Conservation (phyloP, 1,284 basidiomycete genomes). For the Stygiomarasmius scandens region DNA sequence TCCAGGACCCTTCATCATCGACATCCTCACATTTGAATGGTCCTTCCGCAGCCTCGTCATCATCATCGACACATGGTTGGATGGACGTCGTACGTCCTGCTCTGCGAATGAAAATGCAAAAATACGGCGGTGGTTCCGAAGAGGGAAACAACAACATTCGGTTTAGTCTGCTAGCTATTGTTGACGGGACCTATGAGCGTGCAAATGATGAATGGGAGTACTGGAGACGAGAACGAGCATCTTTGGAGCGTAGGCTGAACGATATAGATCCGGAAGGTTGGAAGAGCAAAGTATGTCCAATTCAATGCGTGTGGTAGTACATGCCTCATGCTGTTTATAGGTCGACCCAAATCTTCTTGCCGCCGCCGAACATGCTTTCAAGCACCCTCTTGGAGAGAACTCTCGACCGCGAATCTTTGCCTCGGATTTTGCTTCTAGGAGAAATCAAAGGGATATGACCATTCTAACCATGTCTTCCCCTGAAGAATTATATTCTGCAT, state of each 20-base stretch:
- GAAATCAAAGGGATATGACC: slow-evolving; percentile 44
- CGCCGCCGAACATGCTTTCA: slow-evolving; percentile 20
- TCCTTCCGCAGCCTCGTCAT: slow-evolving; percentile 23
- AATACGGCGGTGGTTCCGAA: slow-evolving; percentile 46
- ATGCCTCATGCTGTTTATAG: slow-evolving; percentile 26
- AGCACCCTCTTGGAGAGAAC: not conserved
- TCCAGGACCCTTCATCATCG: not conserved
- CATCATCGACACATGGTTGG: slow-evolving; percentile 37
- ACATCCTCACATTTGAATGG: not conserved
- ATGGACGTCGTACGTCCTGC: slow-evolving; percentile 63
- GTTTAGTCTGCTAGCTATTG: slow-evolving; percentile 63
- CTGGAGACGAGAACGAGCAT: slow-evolving; percentile 47
- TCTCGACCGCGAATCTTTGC: slow-evolving; percentile 34
- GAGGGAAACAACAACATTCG: slow-evolving; percentile 46
- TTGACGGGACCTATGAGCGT: slow-evolving; percentile 50
- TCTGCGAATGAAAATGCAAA: slow-evolving; percentile 61
- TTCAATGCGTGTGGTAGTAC: not conserved
- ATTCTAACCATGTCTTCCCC: slow-evolving; percentile 47
- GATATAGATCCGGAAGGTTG: slow-evolving; percentile 35
- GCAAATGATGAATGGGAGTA: slow-evolving; percentile 56
- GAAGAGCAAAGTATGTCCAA: slow-evolving; percentile 38
- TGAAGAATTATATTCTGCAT: slow-evolving; percentile 36
- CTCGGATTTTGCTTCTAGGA: slow-evolving; percentile 46
- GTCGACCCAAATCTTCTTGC: slow-evolving; percentile 40
- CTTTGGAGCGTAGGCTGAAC: slow-evolving; percentile 48